Conservation (phyloP, 2,329 filamentous ascomycete species). For the Nannizzia gypsea region DNA sequence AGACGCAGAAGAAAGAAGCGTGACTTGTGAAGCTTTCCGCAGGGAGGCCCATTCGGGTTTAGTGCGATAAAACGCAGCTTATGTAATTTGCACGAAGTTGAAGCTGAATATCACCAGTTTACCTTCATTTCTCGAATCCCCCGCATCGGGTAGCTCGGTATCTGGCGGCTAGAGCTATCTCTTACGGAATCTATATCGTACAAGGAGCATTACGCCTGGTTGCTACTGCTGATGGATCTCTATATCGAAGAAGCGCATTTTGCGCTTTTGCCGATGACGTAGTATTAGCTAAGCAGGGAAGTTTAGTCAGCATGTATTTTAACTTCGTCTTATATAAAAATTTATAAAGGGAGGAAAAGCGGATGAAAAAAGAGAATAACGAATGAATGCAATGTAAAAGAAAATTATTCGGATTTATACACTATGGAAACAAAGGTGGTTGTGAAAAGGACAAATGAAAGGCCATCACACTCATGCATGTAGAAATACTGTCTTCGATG, state of each 20-base stretch:
- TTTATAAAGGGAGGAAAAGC: background rate
- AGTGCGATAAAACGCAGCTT: background rate
- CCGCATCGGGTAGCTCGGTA: background rate
- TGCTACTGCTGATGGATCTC: background rate
- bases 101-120: background rate
- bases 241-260: background rate
- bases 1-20: background rate
- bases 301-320: background rate
- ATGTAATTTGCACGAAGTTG: background rate
- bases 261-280: background rate
- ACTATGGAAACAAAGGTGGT: constrained; percentile 3
- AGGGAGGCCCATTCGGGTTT: background rate
- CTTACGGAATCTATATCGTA: background rate
- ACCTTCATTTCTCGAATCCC: background rate
- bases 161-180: background rate
- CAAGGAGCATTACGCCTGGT: background rate
- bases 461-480: constrained; percentile 3
- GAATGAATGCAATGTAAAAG: background rate
- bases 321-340: background rate
- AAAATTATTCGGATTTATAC: constrained; percentile 2
- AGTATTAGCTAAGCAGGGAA: background rate
- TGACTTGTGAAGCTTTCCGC: background rate
- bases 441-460: constrained; percentile 2
- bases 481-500: background rate
- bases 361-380: background rate